Evolutionary conservation across 1,139 yeast genomes (phyloP).

Genomic region (Lodderomyces elongisporus): DNA sequence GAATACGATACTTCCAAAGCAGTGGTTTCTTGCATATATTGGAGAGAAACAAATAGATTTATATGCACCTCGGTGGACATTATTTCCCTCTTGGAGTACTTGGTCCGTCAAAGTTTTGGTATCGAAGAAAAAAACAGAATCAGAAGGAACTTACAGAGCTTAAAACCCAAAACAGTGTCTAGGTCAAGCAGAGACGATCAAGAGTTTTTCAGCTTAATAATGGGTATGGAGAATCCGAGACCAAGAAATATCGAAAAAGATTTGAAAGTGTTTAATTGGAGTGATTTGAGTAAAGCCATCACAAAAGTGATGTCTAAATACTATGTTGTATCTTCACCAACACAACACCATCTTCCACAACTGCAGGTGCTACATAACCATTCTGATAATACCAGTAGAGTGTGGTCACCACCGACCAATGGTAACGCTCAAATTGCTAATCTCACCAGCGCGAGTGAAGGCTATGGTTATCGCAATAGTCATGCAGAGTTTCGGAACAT

Average conservation of each 20-base stretch:
- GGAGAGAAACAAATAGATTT: constrained; percentile 48
- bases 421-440: no score
- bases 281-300: constrained; percentile 48
- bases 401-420: no score
- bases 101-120: constrained; percentile 53
- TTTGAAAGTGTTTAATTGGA: constrained; percentile 65
- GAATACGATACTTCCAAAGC: constrained; percentile 23
- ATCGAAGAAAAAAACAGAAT: constrained; percentile 70
- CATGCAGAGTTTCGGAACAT: no score
- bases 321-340: constrained; percentile 16
- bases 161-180: constrained; percentile 59
- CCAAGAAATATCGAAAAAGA: constrained; percentile 73
- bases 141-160: constrained; percentile 61
- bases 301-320: constrained; percentile 62
- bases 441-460: no score
- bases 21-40: constrained; percentile 56
- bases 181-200: constrained; percentile 41
- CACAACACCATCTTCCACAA: background rate
- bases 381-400: no score
- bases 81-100: constrained; percentile 51
- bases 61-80: constrained; percentile 67
- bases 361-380: background rate
- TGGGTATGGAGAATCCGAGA: constrained; percentile 62
- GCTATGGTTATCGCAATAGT: no score
- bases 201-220: constrained; percentile 52